Evolutionary conservation across 2,329 filamentous ascomycete genomes (phyloP).

Genomic region (Onygenales sp.): DNA sequence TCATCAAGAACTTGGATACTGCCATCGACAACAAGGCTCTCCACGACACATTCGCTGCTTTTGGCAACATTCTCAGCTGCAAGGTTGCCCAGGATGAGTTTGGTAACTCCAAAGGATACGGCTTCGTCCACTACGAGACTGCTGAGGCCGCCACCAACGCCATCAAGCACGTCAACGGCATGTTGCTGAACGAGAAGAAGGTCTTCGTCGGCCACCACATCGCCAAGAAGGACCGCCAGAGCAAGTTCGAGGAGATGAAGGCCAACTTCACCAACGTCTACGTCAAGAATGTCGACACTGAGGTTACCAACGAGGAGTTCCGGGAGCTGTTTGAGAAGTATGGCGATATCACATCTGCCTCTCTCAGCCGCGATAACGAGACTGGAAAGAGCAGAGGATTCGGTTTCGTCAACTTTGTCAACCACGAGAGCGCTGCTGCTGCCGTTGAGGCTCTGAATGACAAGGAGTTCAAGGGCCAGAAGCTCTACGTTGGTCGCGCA

Average conservation of each 20-base stretch:
- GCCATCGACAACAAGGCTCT: constrained; percentile 99
- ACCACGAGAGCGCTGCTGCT: constrained; percentile 74
- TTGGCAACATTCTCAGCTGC: constrained; percentile 98
- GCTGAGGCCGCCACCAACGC: constrained; percentile 93
- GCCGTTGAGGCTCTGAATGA: constrained; percentile 90
- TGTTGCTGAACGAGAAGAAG: constrained; percentile 99
- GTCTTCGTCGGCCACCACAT: constrained; percentile 99
- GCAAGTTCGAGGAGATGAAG: constrained; percentile 99
- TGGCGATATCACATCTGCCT: constrained; percentile 91
- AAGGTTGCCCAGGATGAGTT: constrained; percentile 98
- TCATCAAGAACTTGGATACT: constrained; percentile 99
- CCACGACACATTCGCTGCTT: constrained; percentile 97
- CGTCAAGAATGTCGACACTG: constrained; percentile 89
- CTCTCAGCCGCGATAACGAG: constrained; percentile 77
- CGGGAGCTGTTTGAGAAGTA: constrained; percentile 83
- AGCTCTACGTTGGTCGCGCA: constrained; percentile 93
- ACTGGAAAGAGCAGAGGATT: constrained; percentile 87
- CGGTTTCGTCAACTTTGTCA: constrained; percentile 91
- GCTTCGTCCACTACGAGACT: constrained; percentile 99
- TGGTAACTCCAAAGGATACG: constrained; percentile 95
- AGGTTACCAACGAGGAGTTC: constrained; percentile 90
- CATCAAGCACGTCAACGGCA: constrained; percentile 99
- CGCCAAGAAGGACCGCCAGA: constrained; percentile 99
- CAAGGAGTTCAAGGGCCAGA: constrained; percentile 86
- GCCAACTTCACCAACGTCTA: constrained; percentile 99